Conservation (phyloP, 2,329 filamentous ascomycete genomes). For the Arthrobotrys iridis region DNA sequence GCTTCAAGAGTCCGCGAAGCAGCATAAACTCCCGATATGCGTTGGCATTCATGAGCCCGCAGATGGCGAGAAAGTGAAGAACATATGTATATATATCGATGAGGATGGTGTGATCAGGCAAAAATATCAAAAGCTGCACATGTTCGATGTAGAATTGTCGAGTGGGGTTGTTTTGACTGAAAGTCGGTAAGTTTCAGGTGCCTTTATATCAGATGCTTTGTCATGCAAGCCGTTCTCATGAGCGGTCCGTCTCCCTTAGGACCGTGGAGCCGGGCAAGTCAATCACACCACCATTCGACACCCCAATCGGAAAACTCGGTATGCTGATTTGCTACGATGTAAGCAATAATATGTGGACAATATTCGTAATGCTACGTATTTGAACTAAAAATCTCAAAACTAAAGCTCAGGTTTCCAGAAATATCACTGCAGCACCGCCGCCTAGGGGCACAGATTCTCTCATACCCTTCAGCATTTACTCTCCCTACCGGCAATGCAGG, state of each 20-base stretch:
- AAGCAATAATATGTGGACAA: constrained; percentile 52
- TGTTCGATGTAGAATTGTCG: constrained; percentile 78
- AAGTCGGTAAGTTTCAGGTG: constrained; percentile 63
- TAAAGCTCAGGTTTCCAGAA: constrained; percentile 78
- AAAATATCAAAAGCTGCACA: constrained; percentile 86
- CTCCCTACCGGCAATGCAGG: constrained; percentile 78
- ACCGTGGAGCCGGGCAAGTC: constrained; percentile 74
- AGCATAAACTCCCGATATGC: constrained; percentile 75
- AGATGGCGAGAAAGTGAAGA: constrained; percentile 68
- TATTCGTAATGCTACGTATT: too few relatives aligned
- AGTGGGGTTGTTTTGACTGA: constrained; percentile 71
- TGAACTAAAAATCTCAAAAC: not conserved
- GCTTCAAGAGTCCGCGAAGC: constrained; percentile 73
- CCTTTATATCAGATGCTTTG: not conserved
- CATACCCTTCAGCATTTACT: constrained; percentile 91
- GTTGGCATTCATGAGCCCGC: constrained; percentile 86
- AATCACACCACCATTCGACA: constrained; percentile 77
- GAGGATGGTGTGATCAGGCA: constrained; percentile 69
- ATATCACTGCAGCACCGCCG: constrained; percentile 73
- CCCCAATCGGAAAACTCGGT: constrained; percentile 77
- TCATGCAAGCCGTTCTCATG: not conserved
- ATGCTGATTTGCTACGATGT: constrained; percentile 88
- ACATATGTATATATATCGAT: constrained; percentile 75
- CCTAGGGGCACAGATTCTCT: constrained; percentile 77
- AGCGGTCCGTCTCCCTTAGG: too few relatives aligned